Percentiles rank a stretch among this genome's conserved stretches.
Conservation (phyloP, 306 rosid species). For the Quercus dentata region DNA sequence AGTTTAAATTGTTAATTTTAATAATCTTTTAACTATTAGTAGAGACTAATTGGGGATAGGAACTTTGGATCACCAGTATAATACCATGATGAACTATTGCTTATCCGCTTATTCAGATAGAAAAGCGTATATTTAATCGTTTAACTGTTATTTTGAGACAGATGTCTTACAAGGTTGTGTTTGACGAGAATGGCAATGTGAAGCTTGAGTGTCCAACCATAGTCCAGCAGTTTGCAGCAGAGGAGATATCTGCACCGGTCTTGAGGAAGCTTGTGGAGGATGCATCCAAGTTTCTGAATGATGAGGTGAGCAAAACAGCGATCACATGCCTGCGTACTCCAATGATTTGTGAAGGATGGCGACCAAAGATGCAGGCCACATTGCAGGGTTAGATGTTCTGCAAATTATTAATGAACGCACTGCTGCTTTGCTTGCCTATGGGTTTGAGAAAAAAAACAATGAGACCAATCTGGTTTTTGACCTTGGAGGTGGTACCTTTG, state of each 20-base stretch:
- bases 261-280: constrained; percentile 97
- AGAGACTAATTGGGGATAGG: no score
- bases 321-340: constrained; percentile 95
- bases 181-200: constrained; percentile 81
- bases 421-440: no score
- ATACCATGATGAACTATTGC: no score
- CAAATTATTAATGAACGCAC: constrained; percentile 30
- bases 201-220: constrained; percentile 83
- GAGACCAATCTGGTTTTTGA: no score
- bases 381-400: constrained; percentile 94
- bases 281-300: constrained; percentile 91
- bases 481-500: no score
- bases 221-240: constrained; percentile 75
- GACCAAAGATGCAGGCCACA: constrained; percentile 92
- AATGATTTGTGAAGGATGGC: constrained; percentile 96
- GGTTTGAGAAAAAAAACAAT: no score
- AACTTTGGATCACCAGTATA: no score
- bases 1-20: no score
- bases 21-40: no score
- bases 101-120: no score
- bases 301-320: constrained; percentile 86
- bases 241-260: constrained; percentile 93
- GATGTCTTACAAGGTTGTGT: constrained; percentile 61
- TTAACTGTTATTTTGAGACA: no score
- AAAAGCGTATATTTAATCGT: no score